These are phyloP conservation scores for Linnemannia zychae DNA, from an alignment of 192 early-diverging fungal genomes.

Conservation along the genomic window DNA sequence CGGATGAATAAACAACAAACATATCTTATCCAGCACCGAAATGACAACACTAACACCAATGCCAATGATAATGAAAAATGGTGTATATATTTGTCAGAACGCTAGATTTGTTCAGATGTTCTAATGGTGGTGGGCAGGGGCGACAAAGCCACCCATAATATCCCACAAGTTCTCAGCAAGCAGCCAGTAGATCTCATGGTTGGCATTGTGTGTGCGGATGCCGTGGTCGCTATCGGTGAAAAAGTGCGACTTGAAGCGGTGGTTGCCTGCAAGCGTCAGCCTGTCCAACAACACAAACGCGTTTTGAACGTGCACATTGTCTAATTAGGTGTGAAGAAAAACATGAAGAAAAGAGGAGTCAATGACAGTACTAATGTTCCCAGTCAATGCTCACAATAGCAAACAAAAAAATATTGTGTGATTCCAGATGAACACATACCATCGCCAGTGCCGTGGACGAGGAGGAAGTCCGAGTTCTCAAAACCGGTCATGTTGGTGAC, in stretches of 20 bases:
- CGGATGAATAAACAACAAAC: too few relatives aligned
- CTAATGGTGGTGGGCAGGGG: slow-evolving; percentile 45
- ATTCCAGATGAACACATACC: slow-evolving; percentile 56
- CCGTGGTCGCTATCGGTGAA: slow-evolving; percentile 94
- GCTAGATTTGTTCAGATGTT: neutral
- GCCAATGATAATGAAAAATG: too few relatives aligned
- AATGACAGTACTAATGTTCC: neutral
- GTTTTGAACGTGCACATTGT: slow-evolving; percentile 93
- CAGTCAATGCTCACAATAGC: too few relatives aligned
- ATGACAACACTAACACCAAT: too few relatives aligned
- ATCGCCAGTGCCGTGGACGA: slow-evolving; percentile 94
- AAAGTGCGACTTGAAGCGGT: slow-evolving; percentile 87
- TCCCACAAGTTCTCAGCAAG: slow-evolving; percentile 40
- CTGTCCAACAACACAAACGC: slow-evolving; percentile 81
- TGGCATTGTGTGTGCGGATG: slow-evolving; percentile 85
- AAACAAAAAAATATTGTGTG: too few relatives aligned
- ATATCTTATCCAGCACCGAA: too few relatives aligned
- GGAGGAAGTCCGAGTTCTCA: slow-evolving; percentile 78
- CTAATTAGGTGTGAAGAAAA: slow-evolving; percentile 27
- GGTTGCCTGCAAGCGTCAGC: slow-evolving; percentile 79
- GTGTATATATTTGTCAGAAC: neutral
- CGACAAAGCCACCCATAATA: slow-evolving; percentile 49
- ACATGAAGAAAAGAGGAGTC: neutral
- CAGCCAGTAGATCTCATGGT: slow-evolving; percentile 62
- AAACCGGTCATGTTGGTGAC: slow-evolving; percentile 89